Base-by-base conservation (phyloP, 805 yeast species). In the Saturnispora sanitii region DNA sequence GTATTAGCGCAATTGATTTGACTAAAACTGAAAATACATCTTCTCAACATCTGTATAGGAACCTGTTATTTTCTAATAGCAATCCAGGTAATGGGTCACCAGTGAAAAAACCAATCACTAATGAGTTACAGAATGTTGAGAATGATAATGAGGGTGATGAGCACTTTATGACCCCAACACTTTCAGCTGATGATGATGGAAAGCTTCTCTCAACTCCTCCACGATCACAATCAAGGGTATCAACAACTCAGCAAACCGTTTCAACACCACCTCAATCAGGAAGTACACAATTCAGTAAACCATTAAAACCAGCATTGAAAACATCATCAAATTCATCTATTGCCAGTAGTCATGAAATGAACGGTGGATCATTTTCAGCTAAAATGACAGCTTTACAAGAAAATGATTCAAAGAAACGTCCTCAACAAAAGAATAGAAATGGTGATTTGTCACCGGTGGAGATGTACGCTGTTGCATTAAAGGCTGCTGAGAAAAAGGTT, bases 401-500 rank as follows among this genome's bases (percentile, higher is more conserved):
- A 20, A 18, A 28, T 7, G 28, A 12, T 15, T 19, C 21, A n/a
- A 17, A 32, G 6, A 27, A 19, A 8, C 15, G 12, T 12, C 19
- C 12, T 9, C 37, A 16, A 6, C 19, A 28, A 12, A 28, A 7
- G 16, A 9, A 7, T 40, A 29, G 6, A 31, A 31, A 2, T n/a
- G n/a, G n/a, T n/a, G 36, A 49, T 33, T 48, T 56, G 32, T 54
- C 72, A 21, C 70, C 70, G 19, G 71, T 67, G 31, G 79, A 76
- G 46, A 62, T 75, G 65, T 77, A 77, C 49, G 65, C 64, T 17
- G 61, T 61, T 47, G 83, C 83, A 0, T 62, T 70, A 45, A 70
- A 70, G 46, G 70, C 71, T 12, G 83, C 84, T 0, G 61, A 67
- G 54, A 67, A 64, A 44, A 74, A 66, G 43, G 82, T 77, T 1